A percentile compares a stretch with the other conserved stretches of the same genome.
Evolutionary conservation across 768 basidiomycete genomes (phyloP).

Genomic region (Termitomyces titanicus): DNA sequence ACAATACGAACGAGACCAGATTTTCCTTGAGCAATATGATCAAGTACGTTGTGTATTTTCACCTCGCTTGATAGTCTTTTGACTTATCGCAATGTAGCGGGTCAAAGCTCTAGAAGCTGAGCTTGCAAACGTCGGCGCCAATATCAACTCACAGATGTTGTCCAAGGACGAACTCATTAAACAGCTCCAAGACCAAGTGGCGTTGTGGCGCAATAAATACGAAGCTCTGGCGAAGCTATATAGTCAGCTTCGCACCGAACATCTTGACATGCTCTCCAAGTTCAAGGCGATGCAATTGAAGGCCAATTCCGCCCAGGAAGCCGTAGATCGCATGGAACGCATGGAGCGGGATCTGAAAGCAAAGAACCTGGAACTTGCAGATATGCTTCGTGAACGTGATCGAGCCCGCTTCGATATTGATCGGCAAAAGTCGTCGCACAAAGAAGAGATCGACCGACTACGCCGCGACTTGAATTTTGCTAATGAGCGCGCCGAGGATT

Average conservation of each 20-base stretch:
- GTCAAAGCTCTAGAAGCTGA: conserved; percentile 96
- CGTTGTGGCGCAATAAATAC: conserved; percentile 97
- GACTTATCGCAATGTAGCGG: conserved; percentile 46
- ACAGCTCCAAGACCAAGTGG: conserved; percentile 95
- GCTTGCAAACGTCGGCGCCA: conserved; percentile 65
- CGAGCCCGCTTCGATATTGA: conserved; percentile 95
- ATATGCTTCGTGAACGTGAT: conserved; percentile 98
- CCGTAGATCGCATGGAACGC: conserved; percentile 96
- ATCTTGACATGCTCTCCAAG: conserved; percentile 94
- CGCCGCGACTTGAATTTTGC: conserved; percentile 92
- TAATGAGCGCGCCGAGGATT: conserved; percentile 97
- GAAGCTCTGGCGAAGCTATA: conserved; percentile 98
- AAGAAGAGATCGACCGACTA: conserved; percentile 90
- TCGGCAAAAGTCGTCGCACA: conserved; percentile 88
- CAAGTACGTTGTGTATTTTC: conserved; percentile 49
- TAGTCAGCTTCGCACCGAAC: conserved; percentile 95
- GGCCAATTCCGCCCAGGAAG: conserved; percentile 97
- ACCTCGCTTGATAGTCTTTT: neutral
- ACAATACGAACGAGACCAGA: conserved; percentile 97
- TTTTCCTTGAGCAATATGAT: conserved; percentile 97
- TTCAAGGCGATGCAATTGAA: conserved; percentile 98
- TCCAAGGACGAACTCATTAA: conserved; percentile 96
- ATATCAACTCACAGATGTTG: conserved; percentile 79
- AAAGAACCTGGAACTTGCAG: conserved; percentile 98
- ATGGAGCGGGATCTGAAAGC: conserved; percentile 98